Percentiles rank a stretch among this genome's conserved stretches.
Evolutionary conservation across 129 eudicot genomes (phyloP).

Genomic region (Helichrysum umbraculigerum): DNA sequence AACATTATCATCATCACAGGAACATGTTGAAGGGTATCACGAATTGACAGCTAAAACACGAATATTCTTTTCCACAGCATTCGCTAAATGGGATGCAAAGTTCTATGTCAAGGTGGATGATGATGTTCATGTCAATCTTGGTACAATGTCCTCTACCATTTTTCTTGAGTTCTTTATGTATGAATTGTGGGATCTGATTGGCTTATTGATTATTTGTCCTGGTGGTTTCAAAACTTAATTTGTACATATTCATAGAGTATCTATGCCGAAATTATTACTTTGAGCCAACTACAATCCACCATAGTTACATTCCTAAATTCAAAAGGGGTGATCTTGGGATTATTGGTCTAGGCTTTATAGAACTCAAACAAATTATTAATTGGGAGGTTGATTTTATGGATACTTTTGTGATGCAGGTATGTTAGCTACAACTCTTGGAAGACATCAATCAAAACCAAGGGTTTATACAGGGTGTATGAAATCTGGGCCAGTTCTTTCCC

Average conservation of each 20-base stretch:
- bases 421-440: slow-evolving; percentile 76
- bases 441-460: slow-evolving; percentile 68
- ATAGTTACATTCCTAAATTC: not conserved
- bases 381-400: slow-evolving; percentile 7
- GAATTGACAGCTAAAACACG: slow-evolving; percentile 77
- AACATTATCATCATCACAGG: slow-evolving; percentile 35
- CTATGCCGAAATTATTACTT: not conserved
- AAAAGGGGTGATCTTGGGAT: not conserved
- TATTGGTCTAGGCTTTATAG: not conserved
- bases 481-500: slow-evolving; percentile 88
- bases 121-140: slow-evolving; percentile 86
- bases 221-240: not conserved
- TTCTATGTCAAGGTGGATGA: slow-evolving; percentile 83
- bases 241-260: not conserved
- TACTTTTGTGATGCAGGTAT: slow-evolving; percentile 38
- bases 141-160: slow-evolving; percentile 32
- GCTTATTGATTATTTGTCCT: not conserved
- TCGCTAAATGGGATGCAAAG: slow-evolving; percentile 85
- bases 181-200: not conserved
- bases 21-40: slow-evolving; percentile 87
- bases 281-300: not conserved
- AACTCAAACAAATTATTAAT: not conserved
- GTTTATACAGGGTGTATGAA: slow-evolving; percentile 82
- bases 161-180: not conserved
- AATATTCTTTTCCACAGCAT: slow-evolving; percentile 77